Evolutionary conservation across 495 filamentous ascomycete species (phyloP).

Genomic region (Glonium stellatum): DNA sequence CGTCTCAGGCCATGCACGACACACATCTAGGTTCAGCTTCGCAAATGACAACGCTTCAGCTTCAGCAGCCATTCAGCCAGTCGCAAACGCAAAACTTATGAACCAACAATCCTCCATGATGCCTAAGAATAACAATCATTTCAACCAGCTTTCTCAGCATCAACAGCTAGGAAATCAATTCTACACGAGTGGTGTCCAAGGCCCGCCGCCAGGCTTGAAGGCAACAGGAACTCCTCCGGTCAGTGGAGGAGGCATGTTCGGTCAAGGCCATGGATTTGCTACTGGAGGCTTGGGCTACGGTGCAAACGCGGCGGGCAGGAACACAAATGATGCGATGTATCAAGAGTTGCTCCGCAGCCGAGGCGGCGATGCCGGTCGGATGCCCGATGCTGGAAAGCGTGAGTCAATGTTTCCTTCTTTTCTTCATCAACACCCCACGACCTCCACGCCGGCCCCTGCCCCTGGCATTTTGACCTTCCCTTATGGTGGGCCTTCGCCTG

Average conservation of each 20-base stretch:
- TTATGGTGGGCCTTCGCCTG: constrained; percentile 72
- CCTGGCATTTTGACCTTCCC: constrained; percentile 81
- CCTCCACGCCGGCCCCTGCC: constrained; percentile 82
- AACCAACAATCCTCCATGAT: constrained; percentile 86
- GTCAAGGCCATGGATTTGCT: constrained; percentile 68
- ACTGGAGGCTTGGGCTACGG: constrained; percentile 62
- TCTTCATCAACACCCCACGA: constrained; percentile 66
- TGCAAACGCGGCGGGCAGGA: constrained; percentile 57
- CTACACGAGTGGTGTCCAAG: constrained; percentile 66
- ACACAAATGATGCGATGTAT: constrained; percentile 69
- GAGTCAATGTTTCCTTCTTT: constrained; percentile 82
- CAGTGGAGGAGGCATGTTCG: constrained; percentile 66
- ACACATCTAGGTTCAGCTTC: constrained; percentile 84
- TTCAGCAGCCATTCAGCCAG: constrained; percentile 67
- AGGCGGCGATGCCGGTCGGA: constrained; percentile 45
- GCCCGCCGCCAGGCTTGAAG: constrained; percentile 92
- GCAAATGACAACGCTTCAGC: constrained; percentile 64
- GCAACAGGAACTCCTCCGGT: constrained; percentile 87
- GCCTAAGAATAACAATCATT: constrained; percentile 44
- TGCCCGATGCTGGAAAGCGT: constrained; percentile 85
- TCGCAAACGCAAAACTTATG: constrained; percentile 76
- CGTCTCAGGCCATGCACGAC: constrained; percentile 70
- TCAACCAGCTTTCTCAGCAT: constrained; percentile 51
- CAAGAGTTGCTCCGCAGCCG: constrained; percentile 65
- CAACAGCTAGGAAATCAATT: constrained; percentile 52